phyloP scores from a whole-genome alignment of 805 yeast species.

The Candida anglica region DNA sequence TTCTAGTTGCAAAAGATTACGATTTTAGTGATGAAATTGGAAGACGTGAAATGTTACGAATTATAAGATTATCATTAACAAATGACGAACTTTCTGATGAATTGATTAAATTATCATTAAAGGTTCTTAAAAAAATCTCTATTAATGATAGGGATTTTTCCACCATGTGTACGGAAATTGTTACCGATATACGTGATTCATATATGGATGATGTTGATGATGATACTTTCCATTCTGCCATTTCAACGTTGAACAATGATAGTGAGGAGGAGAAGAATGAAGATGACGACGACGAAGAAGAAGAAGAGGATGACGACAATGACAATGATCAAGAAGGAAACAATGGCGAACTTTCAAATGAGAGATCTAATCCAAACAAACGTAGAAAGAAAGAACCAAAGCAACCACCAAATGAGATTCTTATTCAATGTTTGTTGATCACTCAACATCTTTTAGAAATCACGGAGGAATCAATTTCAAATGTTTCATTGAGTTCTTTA shows the following conservation, averaged over 20 bases:
- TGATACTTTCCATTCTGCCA: conserved; percentile 47
- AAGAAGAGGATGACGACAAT: conserved; percentile 17
- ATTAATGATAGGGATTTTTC: conserved; percentile 81
- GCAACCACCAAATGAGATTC: conserved; percentile 42
- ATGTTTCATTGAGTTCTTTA: conserved; percentile 62
- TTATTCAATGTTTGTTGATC: conserved; percentile 62
- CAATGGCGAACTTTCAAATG: conserved; percentile 11
- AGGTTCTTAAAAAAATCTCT: conserved; percentile 66
- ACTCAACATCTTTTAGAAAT: conserved; percentile 68
- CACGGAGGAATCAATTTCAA: conserved; percentile 61
- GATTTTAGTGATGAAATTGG: conserved; percentile 93
- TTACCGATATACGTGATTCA: conserved; percentile 78
- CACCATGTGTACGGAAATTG: conserved; percentile 78
- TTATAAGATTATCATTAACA: conserved; percentile 47
- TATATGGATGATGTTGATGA: conserved; percentile 43
- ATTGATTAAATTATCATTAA: conserved; percentile 52
- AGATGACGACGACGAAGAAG: conserved; percentile 13
- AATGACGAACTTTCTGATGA: conserved; percentile 53
- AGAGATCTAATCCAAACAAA: conserved; percentile 23
- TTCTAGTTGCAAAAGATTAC: conserved; percentile 61
- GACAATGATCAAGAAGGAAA: conserved; percentile 22
- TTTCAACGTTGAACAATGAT: conserved; percentile 15
- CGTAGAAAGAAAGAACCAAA: conserved; percentile 34
- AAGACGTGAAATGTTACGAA: conserved; percentile 65
- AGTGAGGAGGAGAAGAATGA: conserved; percentile 6